Evolutionary conservation across 2,329 filamentous ascomycete genomes (phyloP).

Genomic region (Colletotrichum australisinense): DNA sequence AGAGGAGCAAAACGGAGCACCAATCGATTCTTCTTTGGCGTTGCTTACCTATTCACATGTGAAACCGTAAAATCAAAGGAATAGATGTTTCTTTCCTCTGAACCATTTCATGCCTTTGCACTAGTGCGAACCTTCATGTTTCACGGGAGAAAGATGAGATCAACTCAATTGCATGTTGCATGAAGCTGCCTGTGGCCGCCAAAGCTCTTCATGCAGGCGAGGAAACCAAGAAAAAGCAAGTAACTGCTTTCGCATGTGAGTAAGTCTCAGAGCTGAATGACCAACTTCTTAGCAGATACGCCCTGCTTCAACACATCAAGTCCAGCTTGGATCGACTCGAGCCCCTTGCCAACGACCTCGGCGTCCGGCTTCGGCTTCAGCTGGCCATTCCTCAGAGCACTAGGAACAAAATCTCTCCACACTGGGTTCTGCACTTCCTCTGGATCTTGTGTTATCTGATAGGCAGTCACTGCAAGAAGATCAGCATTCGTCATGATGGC

Average conservation of each 20-base stretch:
- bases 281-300: slow-evolving; percentile 8
- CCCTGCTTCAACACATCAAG: slow-evolving; percentile 1
- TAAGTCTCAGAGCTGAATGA: not conserved
- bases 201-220: not conserved
- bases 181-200: not conserved
- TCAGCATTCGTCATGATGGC: not conserved
- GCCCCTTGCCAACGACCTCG: not conserved
- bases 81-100: not conserved
- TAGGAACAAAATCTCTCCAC: not conserved
- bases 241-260: not conserved
- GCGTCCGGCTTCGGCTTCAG: slow-evolving; percentile 1
- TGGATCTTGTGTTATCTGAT: not conserved
- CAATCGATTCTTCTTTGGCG: not conserved
- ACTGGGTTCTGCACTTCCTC: not conserved
- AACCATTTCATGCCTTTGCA: not conserved
- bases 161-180: slow-evolving; percentile 7
- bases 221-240: too few relatives aligned
- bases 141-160: not conserved
- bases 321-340: slow-evolving; percentile 9
- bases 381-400: slow-evolving; percentile 2
- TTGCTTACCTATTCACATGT: not conserved
- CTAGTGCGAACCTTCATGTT: not conserved
- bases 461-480: not conserved
- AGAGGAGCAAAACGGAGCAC: not conserved
- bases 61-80: not conserved